phyloP scores from a whole-genome alignment of 2,329 filamentous ascomycete species.

The Pseudohalonectria lignicola region DNA sequence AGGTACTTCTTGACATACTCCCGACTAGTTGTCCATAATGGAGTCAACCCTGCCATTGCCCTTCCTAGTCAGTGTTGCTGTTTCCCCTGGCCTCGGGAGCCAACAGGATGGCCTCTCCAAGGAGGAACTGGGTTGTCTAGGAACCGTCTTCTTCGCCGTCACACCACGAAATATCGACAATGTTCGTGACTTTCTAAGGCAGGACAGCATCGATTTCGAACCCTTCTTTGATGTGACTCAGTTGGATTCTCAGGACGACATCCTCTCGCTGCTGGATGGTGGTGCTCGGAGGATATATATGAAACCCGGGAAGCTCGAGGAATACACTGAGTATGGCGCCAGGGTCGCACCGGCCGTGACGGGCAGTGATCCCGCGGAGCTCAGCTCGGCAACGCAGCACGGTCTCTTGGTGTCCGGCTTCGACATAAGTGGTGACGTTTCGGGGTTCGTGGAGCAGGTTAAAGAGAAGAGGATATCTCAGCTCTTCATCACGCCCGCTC shows the following conservation, averaged over 20 bases:
- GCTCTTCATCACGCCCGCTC: constrained; percentile 37
- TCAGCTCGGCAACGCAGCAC: constrained; percentile 28
- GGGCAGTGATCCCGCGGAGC: constrained; percentile 17
- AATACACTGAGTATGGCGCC: constrained; percentile 42
- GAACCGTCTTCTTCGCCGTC: constrained; percentile 46
- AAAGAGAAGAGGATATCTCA: not conserved
- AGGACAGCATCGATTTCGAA: constrained; percentile 39
- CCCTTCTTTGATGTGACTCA: constrained; percentile 69
- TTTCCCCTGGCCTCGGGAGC: constrained; percentile 32
- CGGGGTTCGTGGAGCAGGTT: constrained; percentile 6
- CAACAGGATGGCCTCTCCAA: constrained; percentile 40
- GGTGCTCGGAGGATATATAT: constrained; percentile 83
- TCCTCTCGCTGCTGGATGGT: constrained; percentile 71
- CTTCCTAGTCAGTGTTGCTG: constrained; percentile 47
- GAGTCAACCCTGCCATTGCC: constrained; percentile 54
- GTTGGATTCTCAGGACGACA: constrained; percentile 58
- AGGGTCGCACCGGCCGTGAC: constrained; percentile 43
- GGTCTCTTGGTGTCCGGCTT: constrained; percentile 44
- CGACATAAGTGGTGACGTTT: constrained; percentile 29
- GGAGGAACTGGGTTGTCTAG: constrained; percentile 48
- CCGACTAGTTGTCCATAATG: constrained; percentile 39
- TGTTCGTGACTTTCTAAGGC: constrained; percentile 33
- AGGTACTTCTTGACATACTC: too few species aligned
- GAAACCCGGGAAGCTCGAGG: constrained; percentile 53
- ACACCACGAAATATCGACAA: constrained; percentile 26